Base-by-base conservation (phyloP, 73 alveolate genomes). In the Breviolum minutum region DNA sequence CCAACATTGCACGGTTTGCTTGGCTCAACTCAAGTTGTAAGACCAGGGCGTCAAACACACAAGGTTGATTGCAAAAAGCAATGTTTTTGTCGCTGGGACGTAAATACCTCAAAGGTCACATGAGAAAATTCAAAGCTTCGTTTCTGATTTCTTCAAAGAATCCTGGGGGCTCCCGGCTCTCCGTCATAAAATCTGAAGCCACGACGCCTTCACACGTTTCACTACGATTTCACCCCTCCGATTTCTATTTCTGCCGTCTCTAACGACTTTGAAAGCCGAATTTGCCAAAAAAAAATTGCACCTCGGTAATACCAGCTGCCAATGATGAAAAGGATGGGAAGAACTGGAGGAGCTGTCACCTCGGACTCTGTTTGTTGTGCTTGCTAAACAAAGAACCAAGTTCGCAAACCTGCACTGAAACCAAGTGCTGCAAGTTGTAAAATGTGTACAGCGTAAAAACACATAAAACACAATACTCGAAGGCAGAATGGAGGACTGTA, bases 221-320 rank as follows among this genome's bases (percentile, higher is more conserved):
- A n/a, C n/a, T n/a, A n/a, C n/a, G n/a, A n/a, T n/a, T n/a, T n/a
- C n/a, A n/a, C n/a, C n/a, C n/a, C n/a, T n/a, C n/a, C n/a, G n/a
- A n/a, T n/a, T n/a, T n/a, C n/a, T n/a, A n/a, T n/a, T n/a, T n/a
- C n/a, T n/a, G n/a, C n/a, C n/a, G n/a, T n/a, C n/a, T n/a, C n/a
- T n/a, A n/a, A n/a, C n/a, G n/a, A n/a, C n/a, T n/a, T n/a, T n/a
- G n/a, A n/a, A n/a, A n/a, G n/a, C n/a, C n/a, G 19, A 20, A 40
- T 26, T 22, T 77, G 5, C 54, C 54, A 40, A 40, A 40, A 40
- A 40, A 40, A 13, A 24, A 19, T 17, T 83, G 29, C 32, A 60
- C 97, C 97, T 73, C 97, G 97, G n/a, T 71, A 77, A 40, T 91
- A 71, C 97, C 97, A 91, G 63, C 97, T 91, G 80, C 66, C 77